Conservation (phyloP, 352 stramenopile species). For the Blastocystis sp. region DNA sequence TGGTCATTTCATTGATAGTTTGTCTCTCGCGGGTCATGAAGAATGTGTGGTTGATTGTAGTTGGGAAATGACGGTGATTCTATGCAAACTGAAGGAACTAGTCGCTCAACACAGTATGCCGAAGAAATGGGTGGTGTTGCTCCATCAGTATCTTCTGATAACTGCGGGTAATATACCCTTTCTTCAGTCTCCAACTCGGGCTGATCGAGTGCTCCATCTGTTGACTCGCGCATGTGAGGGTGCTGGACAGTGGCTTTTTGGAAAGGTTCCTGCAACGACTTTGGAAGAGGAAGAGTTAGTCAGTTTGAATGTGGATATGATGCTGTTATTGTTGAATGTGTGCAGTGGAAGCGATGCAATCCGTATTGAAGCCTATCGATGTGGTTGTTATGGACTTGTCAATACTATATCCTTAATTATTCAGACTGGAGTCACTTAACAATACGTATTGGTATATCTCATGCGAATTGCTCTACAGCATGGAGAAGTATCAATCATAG, state of each 20-base stretch:
- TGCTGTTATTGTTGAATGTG: slow-evolving; percentile 1
- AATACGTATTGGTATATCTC: background rate
- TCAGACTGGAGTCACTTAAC: background rate
- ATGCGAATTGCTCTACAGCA: background rate
- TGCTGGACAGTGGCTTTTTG: background rate
- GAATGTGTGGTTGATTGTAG: slow-evolving; percentile 40
- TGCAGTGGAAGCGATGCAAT: background rate
- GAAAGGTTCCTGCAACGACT: background rate
- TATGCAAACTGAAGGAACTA: slow-evolving; percentile 4
- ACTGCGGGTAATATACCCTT: background rate
- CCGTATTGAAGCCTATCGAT: background rate
- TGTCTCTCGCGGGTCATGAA: background rate
- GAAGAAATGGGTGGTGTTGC: background rate
- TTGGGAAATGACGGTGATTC: background rate
- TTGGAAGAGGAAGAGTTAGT: background rate
- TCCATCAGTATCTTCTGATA: slow-evolving; percentile 23
- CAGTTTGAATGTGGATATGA: slow-evolving; percentile 41
- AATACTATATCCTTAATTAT: slow-evolving; percentile 48
- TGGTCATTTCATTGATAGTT: background rate
- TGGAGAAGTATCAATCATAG: background rate
- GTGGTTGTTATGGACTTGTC: slow-evolving; percentile 8
- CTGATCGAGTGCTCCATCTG: background rate
- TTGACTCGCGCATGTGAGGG: background rate
- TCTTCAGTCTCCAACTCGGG: background rate
- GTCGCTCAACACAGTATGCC: background rate